These are phyloP conservation scores for Phytophthora cryptogea DNA, from an alignment of 352 stramenopile species.

Conservation along the genomic window DNA sequence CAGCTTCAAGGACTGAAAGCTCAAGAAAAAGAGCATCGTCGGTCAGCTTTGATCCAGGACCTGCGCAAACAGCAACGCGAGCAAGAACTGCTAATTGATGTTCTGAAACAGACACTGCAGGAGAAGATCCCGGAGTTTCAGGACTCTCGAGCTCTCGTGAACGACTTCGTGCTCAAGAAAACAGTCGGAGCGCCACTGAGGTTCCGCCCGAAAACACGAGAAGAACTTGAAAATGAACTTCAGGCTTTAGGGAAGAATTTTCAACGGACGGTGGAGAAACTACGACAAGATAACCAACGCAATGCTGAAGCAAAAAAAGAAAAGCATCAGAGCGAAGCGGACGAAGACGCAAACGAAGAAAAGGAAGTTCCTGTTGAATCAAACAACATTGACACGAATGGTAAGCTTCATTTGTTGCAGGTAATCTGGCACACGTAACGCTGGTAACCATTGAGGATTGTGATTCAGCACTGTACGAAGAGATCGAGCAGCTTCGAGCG, in stretches of 20 bases:
- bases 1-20: slow-evolving; percentile 72
- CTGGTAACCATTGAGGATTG: not conserved
- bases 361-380: slow-evolving; percentile 19
- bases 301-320: slow-evolving; percentile 35
- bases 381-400: slow-evolving; percentile 14
- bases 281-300: slow-evolving; percentile 57
- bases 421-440: not conserved
- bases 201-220: slow-evolving; percentile 84
- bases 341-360: slow-evolving; percentile 30
- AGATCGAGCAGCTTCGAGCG: slow-evolving; percentile 62
- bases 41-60: slow-evolving; percentile 84
- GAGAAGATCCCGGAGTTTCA: slow-evolving; percentile 74
- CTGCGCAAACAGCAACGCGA: slow-evolving; percentile 77
- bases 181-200: slow-evolving; percentile 71
- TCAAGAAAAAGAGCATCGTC: slow-evolving; percentile 87
- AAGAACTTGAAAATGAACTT: slow-evolving; percentile 89
- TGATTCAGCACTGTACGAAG: slow-evolving; percentile 49
- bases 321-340: slow-evolving; percentile 33
- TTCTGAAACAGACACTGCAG: slow-evolving; percentile 78
- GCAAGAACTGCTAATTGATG: slow-evolving; percentile 84
- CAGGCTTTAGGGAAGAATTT: slow-evolving; percentile 74
- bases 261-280: slow-evolving; percentile 58
- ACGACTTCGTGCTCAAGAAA: slow-evolving; percentile 90
- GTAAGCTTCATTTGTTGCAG: not conserved
- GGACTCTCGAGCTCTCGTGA: slow-evolving; percentile 62